Evolutionary conservation across 1,284 basidiomycete species (phyloP), one percentile per base, ranked within the genome.

Genomic region (Ganoderma boninense): DNA sequence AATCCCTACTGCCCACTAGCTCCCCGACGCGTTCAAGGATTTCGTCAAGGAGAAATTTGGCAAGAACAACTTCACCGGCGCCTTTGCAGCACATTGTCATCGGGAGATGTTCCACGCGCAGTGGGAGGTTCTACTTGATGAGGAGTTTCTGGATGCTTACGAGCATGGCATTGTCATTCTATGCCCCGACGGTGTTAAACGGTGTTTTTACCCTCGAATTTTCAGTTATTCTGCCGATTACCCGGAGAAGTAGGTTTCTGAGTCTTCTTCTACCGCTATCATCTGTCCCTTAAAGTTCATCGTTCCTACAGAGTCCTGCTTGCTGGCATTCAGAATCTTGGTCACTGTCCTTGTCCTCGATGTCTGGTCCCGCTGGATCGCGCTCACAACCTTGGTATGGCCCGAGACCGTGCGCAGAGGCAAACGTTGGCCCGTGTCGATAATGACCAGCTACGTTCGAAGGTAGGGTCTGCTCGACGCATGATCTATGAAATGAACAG

Each of bases 291-390:
- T 44, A 4, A 10, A 52, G 8, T 23, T 23, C n/a, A 43, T n/a
- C n/a, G n/a, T n/a, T n/a, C n/a, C n/a, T 38, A 73, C 59, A 78
- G 76, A 56, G 57, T 76, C 26, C 64, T 76, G 14, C 14, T 77
- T 3, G 73, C 76, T 4, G 69, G 63, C 4, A 67, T 77, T 8
- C 67, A 70, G 10, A 63, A 70, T 59, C 66, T 71, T 26, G 75
- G 69, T 3, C 20, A 46, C 16, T 77, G 74, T 62, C 73, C 71
- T 1, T 84, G 83, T 68, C 82, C 82, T 11, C 76, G 73, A 3
- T 84, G 82, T 67, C 69, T 77, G 0, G 68, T 77, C 7, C 20
- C 43, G 35, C 69, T 71, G 46, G 67, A 71, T 35, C 60, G 73
- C 0, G 67, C 80, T 13, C 57, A 26, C 14, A 29, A 68, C n/a